Conservation (phyloP, 768 basidiomycete genomes). For the Dendrothele bispora region DNA sequence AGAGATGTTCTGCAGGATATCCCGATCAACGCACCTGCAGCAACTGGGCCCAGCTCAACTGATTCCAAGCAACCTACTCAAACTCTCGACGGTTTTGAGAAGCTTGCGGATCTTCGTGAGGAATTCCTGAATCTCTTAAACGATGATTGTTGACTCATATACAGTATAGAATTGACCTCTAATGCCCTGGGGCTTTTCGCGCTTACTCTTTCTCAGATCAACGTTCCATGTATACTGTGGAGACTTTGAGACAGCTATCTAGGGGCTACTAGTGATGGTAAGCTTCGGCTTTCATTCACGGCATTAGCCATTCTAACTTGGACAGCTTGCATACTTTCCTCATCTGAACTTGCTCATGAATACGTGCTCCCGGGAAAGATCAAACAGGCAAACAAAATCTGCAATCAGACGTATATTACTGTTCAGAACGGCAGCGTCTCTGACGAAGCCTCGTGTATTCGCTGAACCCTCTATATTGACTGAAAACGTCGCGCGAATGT, state of each 20-base stretch:
- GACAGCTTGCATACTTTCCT: constrained; percentile 66
- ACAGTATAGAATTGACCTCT: constrained; percentile 48
- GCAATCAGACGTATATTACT: constrained; percentile 51
- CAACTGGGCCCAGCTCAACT: not conserved
- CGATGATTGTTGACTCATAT: not conserved
- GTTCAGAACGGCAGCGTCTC: constrained; percentile 45
- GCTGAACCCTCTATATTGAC: constrained; percentile 64
- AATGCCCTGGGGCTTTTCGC: constrained; percentile 71
- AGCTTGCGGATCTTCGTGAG: constrained; percentile 53
- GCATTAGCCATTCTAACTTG: not conserved
- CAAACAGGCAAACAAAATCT: constrained; percentile 63
- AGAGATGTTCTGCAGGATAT: too few relatives aligned
- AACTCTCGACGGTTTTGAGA: constrained; percentile 24
- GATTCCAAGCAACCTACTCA: not conserved
- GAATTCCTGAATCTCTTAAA: constrained; percentile 1
- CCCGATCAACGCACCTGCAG: too few relatives aligned
- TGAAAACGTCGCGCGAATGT: constrained; percentile 68
- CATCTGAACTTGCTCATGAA: constrained; percentile 74
- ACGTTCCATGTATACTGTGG: constrained; percentile 61
- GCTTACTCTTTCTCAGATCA: constrained; percentile 62
- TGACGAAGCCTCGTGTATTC: constrained; percentile 50
- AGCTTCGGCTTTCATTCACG: constrained; percentile 9
- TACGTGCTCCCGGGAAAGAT: constrained; percentile 76
- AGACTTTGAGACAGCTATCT: constrained; percentile 54
- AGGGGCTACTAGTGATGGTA: constrained; percentile 48